These are phyloP conservation scores for Globisporangium recalcitrans DNA, from an alignment of 352 stramenopile species.

Conservation along the genomic window DNA sequence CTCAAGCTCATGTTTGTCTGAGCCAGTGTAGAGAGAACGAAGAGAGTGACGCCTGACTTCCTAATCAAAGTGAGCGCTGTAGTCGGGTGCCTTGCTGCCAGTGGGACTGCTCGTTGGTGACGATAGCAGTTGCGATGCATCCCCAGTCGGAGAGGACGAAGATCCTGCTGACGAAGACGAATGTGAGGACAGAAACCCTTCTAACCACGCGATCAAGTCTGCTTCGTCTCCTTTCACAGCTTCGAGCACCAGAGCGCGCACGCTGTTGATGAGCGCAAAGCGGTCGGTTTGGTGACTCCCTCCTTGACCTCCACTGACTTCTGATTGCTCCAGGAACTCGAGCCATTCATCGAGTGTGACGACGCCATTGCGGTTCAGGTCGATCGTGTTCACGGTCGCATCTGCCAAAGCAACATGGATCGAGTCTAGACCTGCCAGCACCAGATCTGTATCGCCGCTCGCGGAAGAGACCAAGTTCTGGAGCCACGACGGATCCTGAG, in stretches of 20 bases:
- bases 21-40: neutral
- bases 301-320: neutral
- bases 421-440: constrained; percentile 9
- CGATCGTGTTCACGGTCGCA: constrained; percentile 35
- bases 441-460: too few relatives aligned
- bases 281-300: neutral
- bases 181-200: constrained; percentile 17
- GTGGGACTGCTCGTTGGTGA: neutral
- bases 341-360: constrained; percentile 52
- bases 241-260: constrained; percentile 19
- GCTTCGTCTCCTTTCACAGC: constrained; percentile 14
- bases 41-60: neutral
- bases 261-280: constrained; percentile 22
- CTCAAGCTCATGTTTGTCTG: neutral
- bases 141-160: constrained; percentile 9
- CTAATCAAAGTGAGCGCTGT: constrained; percentile 63
- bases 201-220: constrained; percentile 43
- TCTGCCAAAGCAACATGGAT: constrained; percentile 20
- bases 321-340: constrained; percentile 22
- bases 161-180: neutral
- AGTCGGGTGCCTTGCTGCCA: constrained; percentile 20
- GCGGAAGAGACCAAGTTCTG: too few relatives aligned
- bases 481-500: constrained; percentile 12
- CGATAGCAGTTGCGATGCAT: neutral
- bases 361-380: constrained; percentile 52